Evolutionary conservation across 306 rosid genomes (phyloP), one percentile per base, ranked within the genome.

Genomic region (Hippophae gyantsensis): DNA sequence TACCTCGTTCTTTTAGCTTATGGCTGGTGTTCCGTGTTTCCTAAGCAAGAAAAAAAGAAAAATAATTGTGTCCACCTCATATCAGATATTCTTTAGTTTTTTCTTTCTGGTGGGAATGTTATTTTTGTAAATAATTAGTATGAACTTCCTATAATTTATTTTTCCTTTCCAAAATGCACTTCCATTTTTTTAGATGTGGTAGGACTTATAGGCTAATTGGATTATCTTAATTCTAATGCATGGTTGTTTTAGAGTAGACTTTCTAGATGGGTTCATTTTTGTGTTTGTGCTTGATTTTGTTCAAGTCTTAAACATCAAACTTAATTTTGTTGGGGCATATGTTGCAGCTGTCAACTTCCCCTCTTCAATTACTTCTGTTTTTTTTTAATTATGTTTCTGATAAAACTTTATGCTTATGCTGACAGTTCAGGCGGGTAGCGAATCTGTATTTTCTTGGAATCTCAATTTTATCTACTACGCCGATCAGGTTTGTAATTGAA

Each of bases 341-440:
- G 56, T 45, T 53, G 47, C 38, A 63, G 38, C 38, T 32, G 38
- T 32, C 38, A 32, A 4, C 38, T 32, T 67, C 49, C 47, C 41
- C 67, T 74, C 64, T 69, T 56, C 44, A 57, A 57, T 42, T 14
- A 47, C 66, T 62, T 44, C 23, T 71, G 56, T 38, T 56, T 72
- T 68, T 68, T 45, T 54, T 65, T 56, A 40, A 27, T 8, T 59
- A 54, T 72, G 66, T 63, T 74, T 60, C 81, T 80, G 74, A 75
- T 76, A 66, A 57, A 84, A 59, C 65, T 76, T 48, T 68, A 52
- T 78, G 54, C 75, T 78, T 74, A 71, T 54, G 62, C 53, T 78
- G 84, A 66, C 98, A 92, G 98, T 92, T 92, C 84, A 85, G 98
- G 56, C 92, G 98, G 79, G 98, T 92, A 77, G 98, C 98, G 63